Evolutionary conservation across 805 yeast species (phyloP), one percentile per base, ranked within the genome.

Genomic region (Priceomyces castillae): DNA sequence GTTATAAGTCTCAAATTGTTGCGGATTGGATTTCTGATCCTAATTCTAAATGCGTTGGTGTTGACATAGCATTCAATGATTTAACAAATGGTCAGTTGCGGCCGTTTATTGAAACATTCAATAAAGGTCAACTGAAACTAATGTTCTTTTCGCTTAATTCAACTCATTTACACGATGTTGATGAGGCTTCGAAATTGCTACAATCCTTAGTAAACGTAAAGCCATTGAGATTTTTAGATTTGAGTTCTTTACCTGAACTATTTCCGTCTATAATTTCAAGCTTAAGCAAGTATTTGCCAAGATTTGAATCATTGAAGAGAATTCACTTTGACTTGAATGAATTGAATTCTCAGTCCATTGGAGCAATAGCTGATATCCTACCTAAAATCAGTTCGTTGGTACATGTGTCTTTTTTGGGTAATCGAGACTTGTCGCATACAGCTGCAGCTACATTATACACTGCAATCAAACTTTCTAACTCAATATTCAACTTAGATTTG

Each of bases 1-100:
- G 52, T 3, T 56, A 55, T 22, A 77, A 78, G 49, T 61, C 76
- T 19, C 52, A 64, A 26, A 54, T 68, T 14, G 60, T 78, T 34
- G 69, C 78, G 6, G 57, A 67, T 30, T 78, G 83, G 83, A 66
- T 78, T 25, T 61, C 71, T 7, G 56, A 59, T 25, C 68, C 69
- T 7, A 49, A 57, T 7, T 69, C 75, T 14, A 73, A 71, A 18
- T 78, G 82, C 56, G 63, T 69, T 35, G 84, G 84, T 1, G 69
- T 79, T 15, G 84, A 78, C 57, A 62, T 78, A 36, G 83, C 79
- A 1, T 76, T 73, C 52, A 78, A 78, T 53, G 79, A 77, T 53
- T 57, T 78, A 42, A 69, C 74, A 26, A 51, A 64, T 3, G 78
- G 77, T 2, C 74, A 73, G 51, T 57, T 78, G 40, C 41, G 46